Base-by-base conservation (phyloP, 148 eudicot species). In the Cornus florida region DNA sequence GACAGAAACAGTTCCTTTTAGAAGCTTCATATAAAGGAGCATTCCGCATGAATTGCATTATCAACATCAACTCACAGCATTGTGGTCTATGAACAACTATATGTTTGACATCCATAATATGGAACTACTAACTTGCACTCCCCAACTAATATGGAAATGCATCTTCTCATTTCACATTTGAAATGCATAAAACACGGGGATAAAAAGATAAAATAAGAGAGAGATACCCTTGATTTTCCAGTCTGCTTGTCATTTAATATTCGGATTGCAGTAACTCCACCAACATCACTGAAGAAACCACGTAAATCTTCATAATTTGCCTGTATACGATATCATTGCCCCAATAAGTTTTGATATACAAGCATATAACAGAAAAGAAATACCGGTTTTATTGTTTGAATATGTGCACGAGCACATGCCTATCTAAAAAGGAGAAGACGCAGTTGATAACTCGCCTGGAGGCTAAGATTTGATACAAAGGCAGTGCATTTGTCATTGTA, bases 401-500 rank as follows among this genome's bases (percentile, higher is more conserved):
- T 17, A 1, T 62, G 66, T 19, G 17, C 19, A 62, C 16, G 66
- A 17, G 66, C 4, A 20, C 8, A 62, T 17, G 17, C 23, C 10
- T 6, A 62, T 71, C 67, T 59, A 56, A 17, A 53, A 75, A 9
- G 32, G 50, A 53, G 59, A 35, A 70, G 71, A 32, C 65, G 43
- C 75, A 79, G 43, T 20, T 8, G n/a, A 59, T 13, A 67, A 81
- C 91, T 82, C 75, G 83, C 99, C 88, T 88, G 77, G 13, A 86
- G 65, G 83, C 70, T 84, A 76, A 96, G 92, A 79, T 96, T 96
- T 70, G 99, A 96, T 57, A 96, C 48, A 80, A 91, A 96, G 76
- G 86, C 98, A 70, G 99, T 96, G 91, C 98, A 93, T 74, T 93
- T 91, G 80, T 96, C 99, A 75, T 86, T 84, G 80, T 83, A 93